phyloP scores from a whole-genome alignment of 176 grass and related monocot genomes.

The Avena atlantica region DNA sequence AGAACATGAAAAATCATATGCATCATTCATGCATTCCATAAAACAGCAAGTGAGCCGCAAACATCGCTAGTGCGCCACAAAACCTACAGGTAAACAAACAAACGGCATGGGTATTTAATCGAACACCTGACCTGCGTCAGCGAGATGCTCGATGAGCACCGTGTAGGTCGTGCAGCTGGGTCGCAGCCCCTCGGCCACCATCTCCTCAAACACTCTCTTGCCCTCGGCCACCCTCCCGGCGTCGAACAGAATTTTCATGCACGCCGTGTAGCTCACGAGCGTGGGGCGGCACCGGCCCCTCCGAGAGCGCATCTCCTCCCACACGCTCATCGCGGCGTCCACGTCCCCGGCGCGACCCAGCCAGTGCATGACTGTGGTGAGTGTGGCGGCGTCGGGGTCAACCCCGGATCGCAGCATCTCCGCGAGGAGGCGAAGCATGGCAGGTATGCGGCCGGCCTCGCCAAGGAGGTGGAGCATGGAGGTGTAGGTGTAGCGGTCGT shows the following conservation, averaged over 20 bases:
- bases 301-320: conserved; percentile 66
- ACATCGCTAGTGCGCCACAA: background rate
- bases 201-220: conserved; percentile 56
- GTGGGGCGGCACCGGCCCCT: conserved; percentile 52
- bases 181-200: conserved; percentile 62
- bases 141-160: conserved; percentile 76
- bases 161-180: conserved; percentile 80
- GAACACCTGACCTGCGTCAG: conserved; percentile 60
- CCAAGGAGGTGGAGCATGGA: conserved; percentile 78
- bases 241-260: conserved; percentile 71
- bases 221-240: conserved; percentile 54
- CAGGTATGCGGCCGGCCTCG: conserved; percentile 63
- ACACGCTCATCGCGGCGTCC: conserved; percentile 59
- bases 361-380: conserved; percentile 78
- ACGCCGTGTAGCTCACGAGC: conserved; percentile 73
- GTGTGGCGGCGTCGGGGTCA: conserved; percentile 61
- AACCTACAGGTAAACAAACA: background rate
- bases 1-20: conserved; percentile 15
- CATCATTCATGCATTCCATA: background rate
- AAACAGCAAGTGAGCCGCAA: background rate
- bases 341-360: conserved; percentile 59
- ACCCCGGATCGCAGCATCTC: conserved; percentile 63
- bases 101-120: conserved; percentile 20
- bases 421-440: conserved; percentile 65
- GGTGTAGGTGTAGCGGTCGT: conserved; percentile 86